phyloP scores from a whole-genome alignment of 257 asterid genomes.

The Thymus mandschuricus region DNA sequence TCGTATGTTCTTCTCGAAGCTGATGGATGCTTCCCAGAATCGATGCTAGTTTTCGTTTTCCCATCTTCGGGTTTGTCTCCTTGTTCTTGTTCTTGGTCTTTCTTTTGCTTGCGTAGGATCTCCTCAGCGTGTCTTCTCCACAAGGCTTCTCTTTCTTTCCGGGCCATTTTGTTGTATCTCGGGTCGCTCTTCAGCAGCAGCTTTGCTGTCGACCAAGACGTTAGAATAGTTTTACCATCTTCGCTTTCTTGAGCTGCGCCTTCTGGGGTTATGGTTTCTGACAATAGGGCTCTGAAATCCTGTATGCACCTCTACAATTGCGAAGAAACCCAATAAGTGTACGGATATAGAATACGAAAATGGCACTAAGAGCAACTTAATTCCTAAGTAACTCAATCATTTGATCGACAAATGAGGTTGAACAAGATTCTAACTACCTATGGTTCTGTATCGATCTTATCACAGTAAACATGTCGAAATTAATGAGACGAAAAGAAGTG shows the following conservation, averaged over 20 bases:
- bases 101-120: slow-evolving; percentile 65
- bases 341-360: not conserved
- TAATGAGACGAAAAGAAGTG: not conserved
- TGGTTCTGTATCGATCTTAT: not conserved
- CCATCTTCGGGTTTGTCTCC: slow-evolving; percentile 53
- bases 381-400: not conserved
- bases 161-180: slow-evolving; percentile 75
- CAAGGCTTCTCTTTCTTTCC: slow-evolving; percentile 84
- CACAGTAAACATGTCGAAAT: no score
- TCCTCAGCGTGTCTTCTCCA: slow-evolving; percentile 90
- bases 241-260: slow-evolving; percentile 68
- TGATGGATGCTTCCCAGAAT: slow-evolving; percentile 44
- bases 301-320: slow-evolving; percentile 60
- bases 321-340: slow-evolving; percentile 15
- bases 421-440: not conserved
- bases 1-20: slow-evolving; percentile 56
- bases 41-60: slow-evolving; percentile 49
- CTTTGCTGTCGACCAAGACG: slow-evolving; percentile 95
- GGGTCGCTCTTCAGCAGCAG: slow-evolving; percentile 69
- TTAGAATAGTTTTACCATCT: slow-evolving; percentile 73
- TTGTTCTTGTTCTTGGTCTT: slow-evolving; percentile 47
- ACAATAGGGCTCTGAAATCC: slow-evolving; percentile 67
- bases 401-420: no score
- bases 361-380: not conserved
- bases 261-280: slow-evolving; percentile 63